These are phyloP conservation scores for Apophysomyces trapeziformis DNA, from an alignment of 371 early-diverging fungal genomes.

Conservation along the genomic window DNA sequence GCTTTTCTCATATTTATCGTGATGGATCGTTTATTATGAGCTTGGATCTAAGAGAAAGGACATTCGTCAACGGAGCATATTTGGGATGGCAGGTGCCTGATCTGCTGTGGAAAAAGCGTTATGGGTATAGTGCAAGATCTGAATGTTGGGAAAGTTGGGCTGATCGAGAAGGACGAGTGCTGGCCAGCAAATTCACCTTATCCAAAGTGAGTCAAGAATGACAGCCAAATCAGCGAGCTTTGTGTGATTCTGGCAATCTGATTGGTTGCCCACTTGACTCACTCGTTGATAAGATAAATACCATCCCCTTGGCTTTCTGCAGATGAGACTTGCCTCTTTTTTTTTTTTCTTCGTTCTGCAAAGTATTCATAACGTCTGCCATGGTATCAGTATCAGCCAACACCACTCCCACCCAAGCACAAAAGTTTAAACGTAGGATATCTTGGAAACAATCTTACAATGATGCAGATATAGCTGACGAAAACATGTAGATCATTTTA, in stretches of 20 bases:
- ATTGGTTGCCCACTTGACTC: slow-evolving; percentile 1
- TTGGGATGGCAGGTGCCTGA: too few relatives aligned
- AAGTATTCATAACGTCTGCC: background rate
- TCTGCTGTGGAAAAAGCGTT: too few relatives aligned
- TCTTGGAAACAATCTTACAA: background rate
- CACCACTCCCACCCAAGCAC: background rate
- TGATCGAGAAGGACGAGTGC: background rate
- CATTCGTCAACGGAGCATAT: too few relatives aligned
- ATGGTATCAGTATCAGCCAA: background rate
- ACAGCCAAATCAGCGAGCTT: slow-evolving; percentile 4
- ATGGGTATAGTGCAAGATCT: too few relatives aligned
- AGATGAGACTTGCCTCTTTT: background rate
- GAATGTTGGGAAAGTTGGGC: too few relatives aligned
- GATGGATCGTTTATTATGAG: too few relatives aligned
- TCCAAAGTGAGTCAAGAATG: slow-evolving; percentile 4
- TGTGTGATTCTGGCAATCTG: background rate
- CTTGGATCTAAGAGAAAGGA: too few relatives aligned
- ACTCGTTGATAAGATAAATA: slow-evolving; percentile 1
- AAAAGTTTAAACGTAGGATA: background rate
- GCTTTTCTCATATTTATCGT: too few relatives aligned
- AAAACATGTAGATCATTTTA: slow-evolving; percentile 59
- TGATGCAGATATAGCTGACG: background rate
- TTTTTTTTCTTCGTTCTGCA: background rate
- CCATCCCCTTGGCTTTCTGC: background rate
- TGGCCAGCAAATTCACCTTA: background rate